These are phyloP conservation scores for Lactarius tabidus DNA, from an alignment of 768 basidiomycete genomes.

Conservation along the genomic window DNA sequence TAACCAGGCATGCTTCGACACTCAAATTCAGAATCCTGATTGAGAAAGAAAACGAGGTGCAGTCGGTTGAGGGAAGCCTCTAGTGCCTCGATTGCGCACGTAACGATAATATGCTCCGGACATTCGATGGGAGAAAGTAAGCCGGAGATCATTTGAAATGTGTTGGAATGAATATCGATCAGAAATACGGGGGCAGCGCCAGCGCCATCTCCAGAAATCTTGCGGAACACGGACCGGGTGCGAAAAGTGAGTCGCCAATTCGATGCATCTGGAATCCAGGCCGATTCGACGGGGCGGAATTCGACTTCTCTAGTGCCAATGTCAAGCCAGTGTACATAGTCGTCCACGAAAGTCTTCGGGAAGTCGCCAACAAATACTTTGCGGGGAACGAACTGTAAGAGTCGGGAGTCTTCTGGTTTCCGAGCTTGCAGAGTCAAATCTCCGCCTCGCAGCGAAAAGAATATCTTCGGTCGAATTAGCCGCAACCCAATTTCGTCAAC, in stretches of 20 bases:
- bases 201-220: neutral
- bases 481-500: neutral
- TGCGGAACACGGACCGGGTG: neutral
- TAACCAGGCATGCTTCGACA: conserved; percentile 41
- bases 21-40: conserved; percentile 32
- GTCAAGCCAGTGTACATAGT: conserved; percentile 34
- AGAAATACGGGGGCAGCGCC: neutral
- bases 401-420: neutral
- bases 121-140: neutral
- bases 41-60: conserved; percentile 39
- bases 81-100: neutral
- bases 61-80: conserved; percentile 36
- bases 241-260: conserved; percentile 30
- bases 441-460: neutral
- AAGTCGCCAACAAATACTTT: conserved; percentile 31
- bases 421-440: neutral
- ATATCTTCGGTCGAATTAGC: neutral
- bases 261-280: conserved; percentile 31
- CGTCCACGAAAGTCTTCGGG: conserved; percentile 22
- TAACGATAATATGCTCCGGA: neutral
- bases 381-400: conserved; percentile 35
- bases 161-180: neutral
- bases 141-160: neutral
- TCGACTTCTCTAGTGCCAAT: conserved; percentile 28
- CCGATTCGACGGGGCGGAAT: conserved; percentile 32